These are phyloP conservation scores for Dunaliella primolecta DNA, from an alignment of 139 green algal species.

Conservation along the genomic window DNA sequence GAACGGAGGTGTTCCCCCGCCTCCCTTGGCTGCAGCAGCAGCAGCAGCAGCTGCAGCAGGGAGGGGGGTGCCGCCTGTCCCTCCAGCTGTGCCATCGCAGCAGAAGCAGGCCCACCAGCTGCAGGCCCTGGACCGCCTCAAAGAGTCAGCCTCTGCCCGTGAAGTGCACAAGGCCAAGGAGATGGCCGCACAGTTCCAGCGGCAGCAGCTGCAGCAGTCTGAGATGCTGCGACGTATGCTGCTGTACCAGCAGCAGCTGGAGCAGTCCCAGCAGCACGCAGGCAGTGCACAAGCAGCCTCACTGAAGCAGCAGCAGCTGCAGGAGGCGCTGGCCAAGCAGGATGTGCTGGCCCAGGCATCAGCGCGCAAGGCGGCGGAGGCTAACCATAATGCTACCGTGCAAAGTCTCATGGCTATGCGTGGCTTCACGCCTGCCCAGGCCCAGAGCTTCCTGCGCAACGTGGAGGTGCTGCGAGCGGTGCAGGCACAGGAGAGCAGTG, in stretches of 20 bases:
- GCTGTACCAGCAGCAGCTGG: constrained; percentile 5
- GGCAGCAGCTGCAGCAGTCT: background rate
- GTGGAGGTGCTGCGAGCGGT: background rate
- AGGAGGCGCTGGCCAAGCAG: constrained; percentile 10
- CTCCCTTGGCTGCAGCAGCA: background rate
- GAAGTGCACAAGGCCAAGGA: constrained; percentile 10
- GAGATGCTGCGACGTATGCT: constrained; percentile 4
- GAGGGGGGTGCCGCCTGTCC: background rate
- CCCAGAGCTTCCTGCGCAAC: background rate
- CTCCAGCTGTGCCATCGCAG: constrained; percentile 19
- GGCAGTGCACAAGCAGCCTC: background rate
- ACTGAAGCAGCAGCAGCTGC: constrained; percentile 10
- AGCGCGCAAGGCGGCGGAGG: constrained; percentile 3
- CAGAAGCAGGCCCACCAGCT: constrained; percentile 23
- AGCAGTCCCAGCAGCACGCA: constrained; percentile 11
- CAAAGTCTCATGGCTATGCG: background rate
- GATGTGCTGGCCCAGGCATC: background rate
- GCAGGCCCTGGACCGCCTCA: constrained; percentile 26
- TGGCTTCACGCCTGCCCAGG: background rate
- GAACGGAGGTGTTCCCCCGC: background rate
- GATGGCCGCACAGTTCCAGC: constrained; percentile 23
- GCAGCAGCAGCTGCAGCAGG: background rate
- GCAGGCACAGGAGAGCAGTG: background rate
- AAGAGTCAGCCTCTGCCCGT: constrained; percentile 10
- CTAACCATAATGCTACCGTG: constrained; percentile 5